phyloP scores from a whole-genome alignment of 306 rosid genomes.

The Corylus americana region DNA sequence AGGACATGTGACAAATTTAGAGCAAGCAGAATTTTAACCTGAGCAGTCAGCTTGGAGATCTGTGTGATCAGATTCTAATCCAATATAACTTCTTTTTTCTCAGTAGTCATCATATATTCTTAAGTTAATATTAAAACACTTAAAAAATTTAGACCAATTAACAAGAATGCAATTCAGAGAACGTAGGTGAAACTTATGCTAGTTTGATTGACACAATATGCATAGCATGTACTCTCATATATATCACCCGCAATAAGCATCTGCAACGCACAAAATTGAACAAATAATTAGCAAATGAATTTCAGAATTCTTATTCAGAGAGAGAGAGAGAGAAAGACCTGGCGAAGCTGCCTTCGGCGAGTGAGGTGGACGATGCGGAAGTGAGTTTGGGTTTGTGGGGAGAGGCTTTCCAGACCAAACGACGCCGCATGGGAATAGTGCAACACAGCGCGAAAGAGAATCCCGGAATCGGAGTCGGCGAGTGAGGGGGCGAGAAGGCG shows the following conservation, averaged over 20 bases:
- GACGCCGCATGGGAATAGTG: slow-evolving; percentile 40
- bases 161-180: neutral
- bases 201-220: neutral
- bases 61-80: too few relatives aligned
- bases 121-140: neutral
- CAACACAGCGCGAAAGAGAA: slow-evolving; percentile 24
- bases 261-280: neutral
- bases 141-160: neutral
- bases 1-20: too few relatives aligned
- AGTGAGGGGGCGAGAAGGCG: too few relatives aligned
- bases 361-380: slow-evolving; percentile 79
- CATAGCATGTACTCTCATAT: neutral
- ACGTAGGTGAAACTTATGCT: neutral
- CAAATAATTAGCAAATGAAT: neutral
- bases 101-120: neutral
- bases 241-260: neutral
- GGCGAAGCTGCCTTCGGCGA: slow-evolving; percentile 68
- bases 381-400: slow-evolving; percentile 47
- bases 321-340: slow-evolving; percentile 25
- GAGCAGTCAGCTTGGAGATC: too few relatives aligned
- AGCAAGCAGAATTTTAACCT: too few relatives aligned
- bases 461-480: slow-evolving; percentile 1
- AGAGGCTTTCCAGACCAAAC: slow-evolving; percentile 28
- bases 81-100: too few relatives aligned
- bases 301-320: neutral